A percentile compares a stretch with the other conserved stretches of the same genome.
Evolutionary conservation across 177 flowering plant genomes (phyloP).

Genomic region (Tripterygium wilfordii): DNA sequence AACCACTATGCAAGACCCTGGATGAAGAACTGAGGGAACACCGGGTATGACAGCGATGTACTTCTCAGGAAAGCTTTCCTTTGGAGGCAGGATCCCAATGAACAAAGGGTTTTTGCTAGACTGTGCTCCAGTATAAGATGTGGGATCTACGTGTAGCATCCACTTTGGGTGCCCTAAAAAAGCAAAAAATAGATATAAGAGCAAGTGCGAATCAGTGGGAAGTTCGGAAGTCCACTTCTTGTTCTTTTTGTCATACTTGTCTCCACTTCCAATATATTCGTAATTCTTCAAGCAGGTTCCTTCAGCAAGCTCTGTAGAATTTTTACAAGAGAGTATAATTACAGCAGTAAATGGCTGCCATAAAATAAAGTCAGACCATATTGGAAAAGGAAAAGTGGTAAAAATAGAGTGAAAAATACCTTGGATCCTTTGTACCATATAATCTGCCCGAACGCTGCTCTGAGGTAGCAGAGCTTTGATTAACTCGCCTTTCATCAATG

Average conservation of each 20-base stretch:
- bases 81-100: slow-evolving; percentile 83
- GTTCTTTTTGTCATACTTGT: slow-evolving; percentile 75
- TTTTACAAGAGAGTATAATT: slow-evolving; percentile 1
- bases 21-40: slow-evolving; percentile 75
- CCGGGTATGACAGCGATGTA: slow-evolving; percentile 66
- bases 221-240: slow-evolving; percentile 86
- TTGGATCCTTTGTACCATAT: slow-evolving; percentile 72
- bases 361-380: neutral
- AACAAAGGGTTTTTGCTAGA: slow-evolving; percentile 92
- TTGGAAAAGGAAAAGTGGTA: neutral
- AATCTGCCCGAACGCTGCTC: slow-evolving; percentile 78
- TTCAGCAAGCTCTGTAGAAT: slow-evolving; percentile 73
- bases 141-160: slow-evolving; percentile 91
- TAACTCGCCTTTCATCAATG: slow-evolving; percentile 90
- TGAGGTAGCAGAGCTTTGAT: slow-evolving; percentile 88
- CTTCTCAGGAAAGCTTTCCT: slow-evolving; percentile 93
- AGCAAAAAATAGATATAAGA: slow-evolving; percentile 88
- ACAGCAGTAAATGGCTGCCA: neutral
- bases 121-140: slow-evolving; percentile 72
- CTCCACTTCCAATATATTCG: slow-evolving; percentile 76
- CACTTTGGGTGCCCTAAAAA: slow-evolving; percentile 93
- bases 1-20: slow-evolving; percentile 75
- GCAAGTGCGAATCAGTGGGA: slow-evolving; percentile 90
- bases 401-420: too few species aligned
- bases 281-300: slow-evolving; percentile 95